Base-by-base conservation (phyloP, 2,329 filamentous ascomycete genomes). In the Xylaria sp. region DNA sequence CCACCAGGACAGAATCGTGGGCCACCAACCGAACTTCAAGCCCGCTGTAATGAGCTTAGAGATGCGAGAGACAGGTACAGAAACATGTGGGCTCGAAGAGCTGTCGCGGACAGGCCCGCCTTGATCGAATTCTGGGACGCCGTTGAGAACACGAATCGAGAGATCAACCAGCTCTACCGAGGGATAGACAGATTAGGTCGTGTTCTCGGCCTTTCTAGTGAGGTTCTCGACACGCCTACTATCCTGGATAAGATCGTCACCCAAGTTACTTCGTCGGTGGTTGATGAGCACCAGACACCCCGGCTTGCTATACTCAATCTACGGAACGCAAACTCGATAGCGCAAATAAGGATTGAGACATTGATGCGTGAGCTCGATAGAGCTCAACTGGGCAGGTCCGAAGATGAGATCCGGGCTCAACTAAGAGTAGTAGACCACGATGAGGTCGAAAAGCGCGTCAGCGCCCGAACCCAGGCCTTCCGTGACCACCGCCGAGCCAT, bases 391-490 rank as follows among this genome's bases (percentile, higher is more conserved):
- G 36, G 10, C 20, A 67, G 63, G 61, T n/a, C 66, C 6, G 64
- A 60, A 2, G 68, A 58, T 5, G 58, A 69, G 22, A 17, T 69
- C 13, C 58, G 47, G 13, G 47, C 39, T 31, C 1, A 25, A 2
- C 59, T 71, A 11, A 17, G 44, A 0, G 17, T 66, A 10, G 64
- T 65, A 17, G 27, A 73, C 1, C 59, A 73, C 5, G 59, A 60
- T 1, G 71, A 73, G 64, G 2, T 75, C 1, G 67, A 67, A 3
- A 61, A 27, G 15, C 61, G 66, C 1, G 70, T 71, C 1, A 67
- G 56, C 27, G 3, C 17, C 3, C 54, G 54, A 13, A 73, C 70
- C 1, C 71, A 71, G 63, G 44, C 44, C n/a, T 74, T 67, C 62
- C 68, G 72, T 1, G 5, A 50, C 0, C 65, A 75, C 2, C 72